Base-by-base conservation (phyloP, 257 asterid genomes). In the Rubia yunnanensis region DNA sequence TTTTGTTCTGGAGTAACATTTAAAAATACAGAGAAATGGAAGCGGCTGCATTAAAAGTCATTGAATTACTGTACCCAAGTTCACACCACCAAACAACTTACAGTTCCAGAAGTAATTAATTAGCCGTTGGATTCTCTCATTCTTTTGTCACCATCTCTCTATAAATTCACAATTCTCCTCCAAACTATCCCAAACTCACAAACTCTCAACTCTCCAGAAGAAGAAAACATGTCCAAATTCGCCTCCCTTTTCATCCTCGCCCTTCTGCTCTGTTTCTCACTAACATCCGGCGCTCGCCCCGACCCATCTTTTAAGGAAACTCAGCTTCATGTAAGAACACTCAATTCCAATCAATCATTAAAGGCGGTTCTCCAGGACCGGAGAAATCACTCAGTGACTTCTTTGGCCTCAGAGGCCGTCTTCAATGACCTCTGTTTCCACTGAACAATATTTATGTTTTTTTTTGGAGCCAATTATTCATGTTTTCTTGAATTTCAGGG, bases 221-320 rank as follows among this genome's bases (percentile, higher is more conserved):
- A 35, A 3, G 7, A 66, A 5, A 79, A 3, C 24, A 84, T 87
- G 92, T 54, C 95, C 53, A 83, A 73, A 64, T 53, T 78, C 65
- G 68, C 74, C 22, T 54, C 85, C 50, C 17, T 80, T 46, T 69
- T 80, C 73, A 36, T 82, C 10, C 15, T 77, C 31, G 73, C 84
- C 9, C 65, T 83, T 62, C 81, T 87, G 77, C 73, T 78, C 73
- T 71, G 67, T 72, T 64, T 68, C 79, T 54, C 90, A 7, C 70
- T 76, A 0, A 73, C 83, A 72, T 70, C 65, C 11, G 81, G 82
- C 20, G 78, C 83, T 67, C 88, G 92, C 1, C 84, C 74, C 1
- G 73, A 5, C 4, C 88, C 85, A 10, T 30, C 36, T 36, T 56
- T 38, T 27, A 55, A 5, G 28, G 59, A 64, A 54, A 70, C 66